A percentile compares a stretch with the other conserved stretches of the same genome.
These are phyloP conservation scores for Suhomyces panamericanus DNA, from an alignment of 1,139 yeast species.

Conservation along the genomic window DNA sequence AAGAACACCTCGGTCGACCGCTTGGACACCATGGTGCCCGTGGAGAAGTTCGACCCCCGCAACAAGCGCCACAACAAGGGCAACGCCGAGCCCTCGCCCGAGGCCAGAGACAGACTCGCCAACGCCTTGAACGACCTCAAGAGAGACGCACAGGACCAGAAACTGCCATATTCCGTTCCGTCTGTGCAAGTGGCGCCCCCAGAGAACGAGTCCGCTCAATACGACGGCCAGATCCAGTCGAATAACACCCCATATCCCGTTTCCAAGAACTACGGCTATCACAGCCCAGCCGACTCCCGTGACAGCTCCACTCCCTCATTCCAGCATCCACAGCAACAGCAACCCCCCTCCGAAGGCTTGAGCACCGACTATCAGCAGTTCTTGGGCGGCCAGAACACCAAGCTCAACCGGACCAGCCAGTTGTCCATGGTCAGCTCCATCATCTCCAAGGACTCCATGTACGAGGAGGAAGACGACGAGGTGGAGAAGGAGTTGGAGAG, in stretches of 20 bases:
- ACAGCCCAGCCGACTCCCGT: background rate
- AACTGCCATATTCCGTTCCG: constrained; percentile 10
- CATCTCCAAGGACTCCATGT: constrained; percentile 36
- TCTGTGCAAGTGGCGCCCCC: background rate
- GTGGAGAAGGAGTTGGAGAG: constrained; percentile 43
- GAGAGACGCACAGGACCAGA: constrained; percentile 31
- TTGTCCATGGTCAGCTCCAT: constrained; percentile 48
- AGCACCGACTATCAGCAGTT: constrained; percentile 35
- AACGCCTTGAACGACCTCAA: constrained; percentile 34
- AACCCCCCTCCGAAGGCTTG: constrained; percentile 15
- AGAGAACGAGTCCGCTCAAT: background rate
- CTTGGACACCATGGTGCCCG: background rate
- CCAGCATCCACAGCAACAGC: constrained; percentile 14
- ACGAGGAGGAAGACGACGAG: constrained; percentile 34
- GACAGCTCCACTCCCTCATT: background rate
- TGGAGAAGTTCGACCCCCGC: background rate
- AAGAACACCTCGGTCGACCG: constrained; percentile 20
- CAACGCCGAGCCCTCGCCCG: background rate
- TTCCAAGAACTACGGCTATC: background rate
- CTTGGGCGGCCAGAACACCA: constrained; percentile 18
- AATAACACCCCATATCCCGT: constrained; percentile 11
- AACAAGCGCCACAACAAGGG: constrained; percentile 8
- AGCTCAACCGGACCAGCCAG: constrained; percentile 31
- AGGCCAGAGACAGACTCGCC: constrained; percentile 23
- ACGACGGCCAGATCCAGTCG: background rate